A percentile compares a stretch with the other conserved stretches of the same genome.
Evolutionary conservation across 2,329 filamentous ascomycete species (phyloP).

Genomic region (Aspergillus niger): DNA sequence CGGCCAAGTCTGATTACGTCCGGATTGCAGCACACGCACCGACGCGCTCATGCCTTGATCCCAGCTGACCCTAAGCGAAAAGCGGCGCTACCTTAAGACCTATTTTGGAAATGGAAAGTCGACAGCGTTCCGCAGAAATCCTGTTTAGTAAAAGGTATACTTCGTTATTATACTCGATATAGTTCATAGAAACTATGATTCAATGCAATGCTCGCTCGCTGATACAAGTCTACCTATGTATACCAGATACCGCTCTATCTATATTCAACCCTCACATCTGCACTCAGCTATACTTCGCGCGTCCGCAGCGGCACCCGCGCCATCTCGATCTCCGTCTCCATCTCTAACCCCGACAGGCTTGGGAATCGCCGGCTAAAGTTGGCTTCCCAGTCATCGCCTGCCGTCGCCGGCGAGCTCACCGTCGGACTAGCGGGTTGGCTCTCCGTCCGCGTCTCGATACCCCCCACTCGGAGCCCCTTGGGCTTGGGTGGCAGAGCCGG

Average conservation of each 20-base stretch:
- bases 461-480: slow-evolving; percentile 57
- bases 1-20: no score
- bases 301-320: slow-evolving; percentile 42
- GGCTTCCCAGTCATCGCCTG: slow-evolving; percentile 65
- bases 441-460: slow-evolving; percentile 17
- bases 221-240: slow-evolving; percentile 4
- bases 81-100: no score
- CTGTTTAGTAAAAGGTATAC: no score
- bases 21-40: no score
- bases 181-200: no score
- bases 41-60: no score
- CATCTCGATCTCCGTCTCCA: slow-evolving; percentile 67
- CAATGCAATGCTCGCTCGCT: neutral
- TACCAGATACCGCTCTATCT: slow-evolving; percentile 1
- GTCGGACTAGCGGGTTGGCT: slow-evolving; percentile 31
- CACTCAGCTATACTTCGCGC: slow-evolving; percentile 41
- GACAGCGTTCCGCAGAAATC: no score
- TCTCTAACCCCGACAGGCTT: slow-evolving; percentile 79
- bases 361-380: slow-evolving; percentile 86
- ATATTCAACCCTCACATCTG: neutral
- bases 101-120: no score
- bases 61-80: no score
- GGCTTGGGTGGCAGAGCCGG: slow-evolving; percentile 64
- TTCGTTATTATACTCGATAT: neutral
- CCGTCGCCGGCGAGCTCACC: slow-evolving; percentile 28